phyloP scores from a whole-genome alignment of 2,329 filamentous ascomycete genomes.

The Trichoderma sp. region DNA sequence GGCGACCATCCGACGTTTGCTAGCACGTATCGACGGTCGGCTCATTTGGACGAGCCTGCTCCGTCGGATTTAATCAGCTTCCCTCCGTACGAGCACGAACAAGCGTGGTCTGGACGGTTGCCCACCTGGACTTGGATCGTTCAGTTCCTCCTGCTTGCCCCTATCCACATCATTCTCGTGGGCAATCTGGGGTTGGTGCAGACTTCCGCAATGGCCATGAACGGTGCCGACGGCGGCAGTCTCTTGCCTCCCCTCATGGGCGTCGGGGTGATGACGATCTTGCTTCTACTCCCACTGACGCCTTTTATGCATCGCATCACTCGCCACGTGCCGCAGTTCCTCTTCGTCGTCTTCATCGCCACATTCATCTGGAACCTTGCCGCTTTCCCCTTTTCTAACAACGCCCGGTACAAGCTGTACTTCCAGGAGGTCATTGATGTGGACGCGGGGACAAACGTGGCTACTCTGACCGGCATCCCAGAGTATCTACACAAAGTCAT shows the following conservation, averaged over 20 bases:
- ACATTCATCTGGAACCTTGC: conserved; percentile 84
- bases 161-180: conserved; percentile 74
- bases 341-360: conserved; percentile 71
- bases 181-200: conserved; percentile 75
- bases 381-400: conserved; percentile 83
- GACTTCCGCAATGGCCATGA: conserved; percentile 74
- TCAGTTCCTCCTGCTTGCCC: conserved; percentile 79
- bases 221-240: conserved; percentile 78
- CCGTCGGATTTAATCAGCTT: conserved; percentile 34
- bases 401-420: conserved; percentile 80
- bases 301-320: conserved; percentile 88
- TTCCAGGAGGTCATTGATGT: conserved; percentile 83
- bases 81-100: conserved; percentile 68
- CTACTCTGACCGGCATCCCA: conserved; percentile 69
- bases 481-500: conserved; percentile 70
- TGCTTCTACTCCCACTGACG: conserved; percentile 73
- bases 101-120: conserved; percentile 79
- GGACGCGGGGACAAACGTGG: conserved; percentile 68
- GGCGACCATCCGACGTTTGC: conserved; percentile 56
- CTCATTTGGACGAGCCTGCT: conserved; percentile 37
- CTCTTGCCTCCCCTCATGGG: conserved; percentile 71
- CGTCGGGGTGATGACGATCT: conserved; percentile 66
- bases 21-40: conserved; percentile 57
- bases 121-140: conserved; percentile 86
- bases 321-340: conserved; percentile 76